phyloP scores from a whole-genome alignment of 306 rosid genomes.

The Luffa aegyptiaca region DNA sequence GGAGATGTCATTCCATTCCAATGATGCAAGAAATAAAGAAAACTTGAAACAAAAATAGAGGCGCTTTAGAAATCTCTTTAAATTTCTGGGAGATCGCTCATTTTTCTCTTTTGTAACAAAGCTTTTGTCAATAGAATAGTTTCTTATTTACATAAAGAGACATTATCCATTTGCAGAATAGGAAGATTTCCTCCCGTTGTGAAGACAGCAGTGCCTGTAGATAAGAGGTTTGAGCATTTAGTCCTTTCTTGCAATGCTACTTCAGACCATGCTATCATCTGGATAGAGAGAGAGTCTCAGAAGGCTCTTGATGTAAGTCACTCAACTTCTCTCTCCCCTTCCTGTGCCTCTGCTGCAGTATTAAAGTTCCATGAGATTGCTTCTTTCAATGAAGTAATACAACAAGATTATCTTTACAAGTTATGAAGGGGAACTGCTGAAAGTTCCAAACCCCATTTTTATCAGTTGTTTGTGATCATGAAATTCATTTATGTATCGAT shows the following conservation, averaged over 20 bases:
- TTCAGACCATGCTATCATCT: slow-evolving; percentile 74
- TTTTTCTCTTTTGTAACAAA: background rate
- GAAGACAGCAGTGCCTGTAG: slow-evolving; percentile 94
- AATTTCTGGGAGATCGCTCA: background rate
- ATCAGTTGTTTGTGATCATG: background rate
- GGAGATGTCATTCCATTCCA: too few species aligned
- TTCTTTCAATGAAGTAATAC: background rate
- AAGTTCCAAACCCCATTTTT: background rate
- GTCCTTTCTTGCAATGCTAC: slow-evolving; percentile 90
- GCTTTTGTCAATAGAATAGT: background rate
- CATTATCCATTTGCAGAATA: slow-evolving; percentile 36
- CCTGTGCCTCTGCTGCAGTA: slow-evolving; percentile 4
- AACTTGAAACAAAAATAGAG: too few species aligned
- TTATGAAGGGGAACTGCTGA: background rate
- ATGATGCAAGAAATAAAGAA: too few species aligned
- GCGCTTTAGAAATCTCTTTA: too few species aligned
- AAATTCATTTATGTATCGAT: background rate
- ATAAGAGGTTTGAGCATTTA: slow-evolving; percentile 87
- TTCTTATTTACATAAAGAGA: background rate
- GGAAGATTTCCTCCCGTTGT: slow-evolving; percentile 92
- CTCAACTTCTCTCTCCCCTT: slow-evolving; percentile 15
- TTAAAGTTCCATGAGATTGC: background rate
- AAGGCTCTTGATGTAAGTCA: slow-evolving; percentile 65
- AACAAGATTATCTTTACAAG: background rate
- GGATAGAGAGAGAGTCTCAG: slow-evolving; percentile 89